A percentile compares a stretch with the other conserved stretches of the same genome.
Conservation (phyloP, 1,284 basidiomycete species). For the Trichosporon sp. region DNA sequence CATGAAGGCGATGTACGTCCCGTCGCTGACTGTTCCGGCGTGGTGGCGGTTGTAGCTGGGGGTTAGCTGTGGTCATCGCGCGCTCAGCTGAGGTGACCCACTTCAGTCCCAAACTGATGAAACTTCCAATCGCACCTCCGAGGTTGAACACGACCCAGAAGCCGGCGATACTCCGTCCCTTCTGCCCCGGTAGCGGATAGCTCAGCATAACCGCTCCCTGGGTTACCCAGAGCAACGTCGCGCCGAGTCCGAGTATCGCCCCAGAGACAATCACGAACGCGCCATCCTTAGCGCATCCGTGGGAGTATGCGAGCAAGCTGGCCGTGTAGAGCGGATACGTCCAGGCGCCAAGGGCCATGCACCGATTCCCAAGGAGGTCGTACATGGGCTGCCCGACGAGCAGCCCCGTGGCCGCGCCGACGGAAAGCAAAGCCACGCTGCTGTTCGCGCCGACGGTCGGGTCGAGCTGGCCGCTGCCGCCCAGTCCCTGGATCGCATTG, state of each 20-base stretch:
- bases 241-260: constrained; percentile 78
- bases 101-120: constrained; percentile 64
- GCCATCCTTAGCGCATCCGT: constrained; percentile 59
- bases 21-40: constrained; percentile 31
- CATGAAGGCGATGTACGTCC: constrained; percentile 35
- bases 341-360: constrained; percentile 34
- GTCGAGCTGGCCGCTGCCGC: constrained; percentile 35
- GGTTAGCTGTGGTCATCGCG: too few species aligned
- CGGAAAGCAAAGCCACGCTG: constrained; percentile 32
- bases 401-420: constrained; percentile 33
- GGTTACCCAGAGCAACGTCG: constrained; percentile 81
- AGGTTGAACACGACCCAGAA: constrained; percentile 78
- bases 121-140: constrained; percentile 69
- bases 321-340: constrained; percentile 37
- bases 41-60: constrained; percentile 52
- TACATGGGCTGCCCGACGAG: constrained; percentile 35
- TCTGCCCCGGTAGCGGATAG: constrained; percentile 72
- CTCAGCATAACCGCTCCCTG: constrained; percentile 81
- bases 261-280: constrained; percentile 74
- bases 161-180: constrained; percentile 70
- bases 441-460: constrained; percentile 35
- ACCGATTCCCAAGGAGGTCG: constrained; percentile 32
- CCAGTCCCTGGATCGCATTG: constrained; percentile 35
- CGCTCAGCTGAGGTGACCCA: too few species aligned
- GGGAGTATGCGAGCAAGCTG: constrained; percentile 59